A percentile compares a stretch with the other conserved stretches of the same genome.
Conservation (phyloP, 140 eudicot genomes). For the Bidens hawaiensis region DNA sequence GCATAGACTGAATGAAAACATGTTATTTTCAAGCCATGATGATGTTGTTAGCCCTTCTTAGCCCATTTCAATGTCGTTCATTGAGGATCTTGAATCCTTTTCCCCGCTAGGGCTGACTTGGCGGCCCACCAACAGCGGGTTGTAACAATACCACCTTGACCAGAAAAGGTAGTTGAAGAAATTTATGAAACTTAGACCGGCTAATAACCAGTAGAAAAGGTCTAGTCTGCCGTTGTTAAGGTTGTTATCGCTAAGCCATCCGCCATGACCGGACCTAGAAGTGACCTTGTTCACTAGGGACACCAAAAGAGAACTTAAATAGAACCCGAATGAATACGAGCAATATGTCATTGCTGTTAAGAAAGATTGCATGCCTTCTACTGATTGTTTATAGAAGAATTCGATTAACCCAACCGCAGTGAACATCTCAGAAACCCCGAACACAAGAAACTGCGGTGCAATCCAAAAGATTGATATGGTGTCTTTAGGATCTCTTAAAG, state of each 20-base stretch:
- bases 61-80: conserved; percentile 25
- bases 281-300: conserved; percentile 68
- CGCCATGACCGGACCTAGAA: conserved; percentile 44
- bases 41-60: conserved; percentile 11
- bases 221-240: conserved; percentile 67
- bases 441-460: conserved; percentile 80
- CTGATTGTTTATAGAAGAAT: conserved; percentile 75
- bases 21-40: conserved; percentile 18
- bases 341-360: conserved; percentile 88
- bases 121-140: conserved; percentile 34
- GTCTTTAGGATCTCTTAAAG: conserved; percentile 15
- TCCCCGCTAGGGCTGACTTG: conserved; percentile 9
- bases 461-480: conserved; percentile 70
- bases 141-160: conserved; percentile 75
- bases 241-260: conserved; percentile 80
- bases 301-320: conserved; percentile 67
- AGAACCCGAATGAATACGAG: conserved; percentile 87
- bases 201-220: conserved; percentile 81
- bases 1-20: conserved; percentile 1
- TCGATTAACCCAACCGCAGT: conserved; percentile 85
- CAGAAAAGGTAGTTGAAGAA: conserved; percentile 82
- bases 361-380: conserved; percentile 79
- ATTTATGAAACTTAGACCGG: conserved; percentile 63
- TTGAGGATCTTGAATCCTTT: conserved; percentile 25
- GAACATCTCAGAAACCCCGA: conserved; percentile 86